Evolutionary conservation across 1,284 basidiomycete genomes (phyloP).

Genomic region (Ustilago hordei): DNA sequence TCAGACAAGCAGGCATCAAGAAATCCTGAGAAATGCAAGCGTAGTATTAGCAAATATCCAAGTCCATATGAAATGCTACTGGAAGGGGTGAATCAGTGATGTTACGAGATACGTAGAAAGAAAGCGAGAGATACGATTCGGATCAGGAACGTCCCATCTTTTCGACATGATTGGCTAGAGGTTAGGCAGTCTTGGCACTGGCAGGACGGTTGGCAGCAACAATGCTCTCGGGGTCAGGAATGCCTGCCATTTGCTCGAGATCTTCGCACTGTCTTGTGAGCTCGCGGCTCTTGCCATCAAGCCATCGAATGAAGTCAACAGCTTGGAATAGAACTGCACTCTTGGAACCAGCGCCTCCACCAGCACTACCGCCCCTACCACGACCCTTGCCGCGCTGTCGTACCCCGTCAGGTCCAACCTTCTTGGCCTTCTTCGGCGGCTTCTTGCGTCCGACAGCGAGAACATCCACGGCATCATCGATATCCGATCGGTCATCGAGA

Average conservation of each 20-base stretch:
- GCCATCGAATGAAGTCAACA: conserved; percentile 66
- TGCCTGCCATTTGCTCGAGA: conserved; percentile 51
- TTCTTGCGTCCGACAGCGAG: conserved; percentile 52
- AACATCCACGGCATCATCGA: conserved; percentile 60
- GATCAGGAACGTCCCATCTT: not conserved
- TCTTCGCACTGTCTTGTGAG: conserved; percentile 54
- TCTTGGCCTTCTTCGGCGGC: conserved; percentile 55
- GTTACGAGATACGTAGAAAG: conserved; percentile 7
- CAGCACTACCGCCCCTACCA: conserved; percentile 65
- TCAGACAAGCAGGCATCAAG: not conserved
- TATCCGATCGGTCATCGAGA: conserved; percentile 63
- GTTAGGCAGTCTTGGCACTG: conserved; percentile 21
- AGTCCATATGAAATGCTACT: conserved; percentile 15
- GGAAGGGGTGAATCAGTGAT: not conserved
- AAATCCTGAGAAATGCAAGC: conserved; percentile 1
- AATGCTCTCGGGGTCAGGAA: conserved; percentile 39
- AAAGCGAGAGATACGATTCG: not conserved
- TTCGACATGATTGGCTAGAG: not conserved
- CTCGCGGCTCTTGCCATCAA: conserved; percentile 59
- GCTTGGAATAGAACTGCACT: conserved; percentile 68
- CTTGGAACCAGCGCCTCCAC: conserved; percentile 66
- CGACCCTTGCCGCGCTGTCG: conserved; percentile 62
- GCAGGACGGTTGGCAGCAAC: conserved; percentile 36
- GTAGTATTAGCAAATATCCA: conserved; percentile 12
- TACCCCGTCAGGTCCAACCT: conserved; percentile 46